Conservation (phyloP, 495 filamentous ascomycete genomes). For the Oleoguttula mirabilis region DNA sequence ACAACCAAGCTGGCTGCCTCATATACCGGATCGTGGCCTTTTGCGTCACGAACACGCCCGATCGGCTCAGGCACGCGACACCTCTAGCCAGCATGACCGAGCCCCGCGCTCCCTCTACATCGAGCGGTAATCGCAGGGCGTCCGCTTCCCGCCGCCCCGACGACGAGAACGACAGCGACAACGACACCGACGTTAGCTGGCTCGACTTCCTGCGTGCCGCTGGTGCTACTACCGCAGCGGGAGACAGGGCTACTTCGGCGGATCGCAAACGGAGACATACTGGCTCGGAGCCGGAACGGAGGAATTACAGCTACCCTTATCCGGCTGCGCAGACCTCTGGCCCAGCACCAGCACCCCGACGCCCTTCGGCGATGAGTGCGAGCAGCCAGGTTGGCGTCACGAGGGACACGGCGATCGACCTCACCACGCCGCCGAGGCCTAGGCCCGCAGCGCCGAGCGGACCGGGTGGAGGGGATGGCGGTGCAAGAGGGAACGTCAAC, state of each 20-base stretch:
- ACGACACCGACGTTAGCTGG: conserved; percentile 11
- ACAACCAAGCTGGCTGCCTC: no score
- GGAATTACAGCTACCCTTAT: no score
- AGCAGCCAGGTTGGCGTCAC: no score
- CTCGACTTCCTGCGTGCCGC: conserved; percentile 15
- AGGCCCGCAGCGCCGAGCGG: neutral
- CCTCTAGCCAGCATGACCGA: no score
- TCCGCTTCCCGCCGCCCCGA: neutral
- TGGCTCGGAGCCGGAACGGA: conserved; percentile 4
- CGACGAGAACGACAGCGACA: no score
- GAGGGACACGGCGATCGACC: conserved; percentile 3
- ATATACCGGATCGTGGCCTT: no score
- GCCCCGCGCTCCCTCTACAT: neutral
- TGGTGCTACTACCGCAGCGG: neutral
- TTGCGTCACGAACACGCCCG: no score
- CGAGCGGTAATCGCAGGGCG: neutral
- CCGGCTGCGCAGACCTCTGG: no score
- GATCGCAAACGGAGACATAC: conserved; percentile 9
- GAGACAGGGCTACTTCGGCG: neutral
- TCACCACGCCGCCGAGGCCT: neutral
- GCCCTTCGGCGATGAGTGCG: no score
- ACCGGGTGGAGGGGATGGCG: neutral
- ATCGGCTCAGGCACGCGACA: no score
- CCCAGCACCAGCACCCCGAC: no score
- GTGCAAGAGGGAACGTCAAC: neutral